Evolutionary conservation across 345 rosid genomes (phyloP), one percentile per base, ranked within the genome.

Genomic region (Ricinus communis): DNA sequence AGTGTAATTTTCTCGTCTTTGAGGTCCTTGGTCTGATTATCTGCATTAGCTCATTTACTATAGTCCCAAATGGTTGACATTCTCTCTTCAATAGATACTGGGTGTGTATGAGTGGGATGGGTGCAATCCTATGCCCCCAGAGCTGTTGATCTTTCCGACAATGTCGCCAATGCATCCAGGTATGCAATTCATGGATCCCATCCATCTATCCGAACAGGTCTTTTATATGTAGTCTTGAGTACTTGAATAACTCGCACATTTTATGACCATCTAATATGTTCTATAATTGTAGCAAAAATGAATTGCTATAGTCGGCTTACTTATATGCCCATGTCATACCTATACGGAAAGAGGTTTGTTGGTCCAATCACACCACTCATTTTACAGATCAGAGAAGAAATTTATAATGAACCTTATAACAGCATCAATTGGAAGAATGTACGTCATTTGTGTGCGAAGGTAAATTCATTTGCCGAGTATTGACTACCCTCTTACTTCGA

Each of bases 41-140:
- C 6, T 33, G 38, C 38, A 33, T 33, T 33, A 33, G 38, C 38
- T n/a, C 38, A 33, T 2, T 33, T 33, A 33, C 38, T 6, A 2
- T 6, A 2, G 2, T 33, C 38, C 38, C 2, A 33, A 33, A 33
- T 33, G 25, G 10, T 16, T 18, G 22, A 30, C 21, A 31, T 58
- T 40, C 40, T 5, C 4, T 60, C 8, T 41, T 13, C 5, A 33
- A 5, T 47, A 75, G 78, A 69, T 75, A 51, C 69, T 75, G 45
- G 78, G 78, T n/a, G 52, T 75, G 16, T 75, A 69, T 51, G 74
- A 75, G 10, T 75, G 78, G 78, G 64, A 72, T 1, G 78, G 78
- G 33, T 52, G 65, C 65, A 69, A 69, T 16, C 78, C 78, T n/a
- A 62, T 75, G 57, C 78, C 78, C 0, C 78, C 78, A 0, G 78